phyloP scores from a whole-genome alignment of 2,329 filamentous ascomycete genomes.

The Alternaria longipes region DNA sequence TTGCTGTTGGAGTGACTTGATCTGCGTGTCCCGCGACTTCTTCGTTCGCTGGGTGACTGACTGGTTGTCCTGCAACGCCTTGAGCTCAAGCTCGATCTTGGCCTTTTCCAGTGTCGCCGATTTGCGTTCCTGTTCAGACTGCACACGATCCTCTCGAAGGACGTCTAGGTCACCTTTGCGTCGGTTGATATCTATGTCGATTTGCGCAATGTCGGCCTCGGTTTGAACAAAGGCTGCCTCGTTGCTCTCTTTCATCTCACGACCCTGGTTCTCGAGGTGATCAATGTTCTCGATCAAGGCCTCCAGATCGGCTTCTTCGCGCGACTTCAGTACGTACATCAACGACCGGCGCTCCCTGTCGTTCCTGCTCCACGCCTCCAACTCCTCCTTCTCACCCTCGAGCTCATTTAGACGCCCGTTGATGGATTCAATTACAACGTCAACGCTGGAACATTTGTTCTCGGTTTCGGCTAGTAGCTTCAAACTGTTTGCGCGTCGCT shows the following conservation, averaged over 20 bases:
- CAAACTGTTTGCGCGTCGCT: constrained; percentile 85
- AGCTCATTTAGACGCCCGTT: constrained; percentile 87
- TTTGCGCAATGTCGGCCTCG: constrained; percentile 78
- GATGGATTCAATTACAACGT: constrained; percentile 90
- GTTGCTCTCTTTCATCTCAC: constrained; percentile 84
- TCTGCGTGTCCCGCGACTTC: constrained; percentile 73
- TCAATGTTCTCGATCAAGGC: constrained; percentile 84
- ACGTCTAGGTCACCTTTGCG: constrained; percentile 85
- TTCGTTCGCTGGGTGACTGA: constrained; percentile 78
- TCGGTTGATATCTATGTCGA: constrained; percentile 82
- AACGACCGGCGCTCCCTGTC: constrained; percentile 90
- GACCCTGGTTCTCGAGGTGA: constrained; percentile 78
- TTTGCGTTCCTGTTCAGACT: constrained; percentile 88
- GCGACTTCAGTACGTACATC: constrained; percentile 92
- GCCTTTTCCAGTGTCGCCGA: constrained; percentile 82
- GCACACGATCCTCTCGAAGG: constrained; percentile 81
- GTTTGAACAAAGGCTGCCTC: constrained; percentile 78
- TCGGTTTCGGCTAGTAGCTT: constrained; percentile 98
- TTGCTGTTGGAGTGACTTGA: constrained; percentile 75
- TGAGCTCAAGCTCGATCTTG: constrained; percentile 85
- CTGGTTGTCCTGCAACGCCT: constrained; percentile 83
- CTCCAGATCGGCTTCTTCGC: constrained; percentile 82
- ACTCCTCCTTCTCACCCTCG: constrained; percentile 96
- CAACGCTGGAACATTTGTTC: constrained; percentile 93
- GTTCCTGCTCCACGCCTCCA: constrained; percentile 92